phyloP scores from a whole-genome alignment of 2,329 filamentous ascomycete species.

The Epichloe elymi region DNA sequence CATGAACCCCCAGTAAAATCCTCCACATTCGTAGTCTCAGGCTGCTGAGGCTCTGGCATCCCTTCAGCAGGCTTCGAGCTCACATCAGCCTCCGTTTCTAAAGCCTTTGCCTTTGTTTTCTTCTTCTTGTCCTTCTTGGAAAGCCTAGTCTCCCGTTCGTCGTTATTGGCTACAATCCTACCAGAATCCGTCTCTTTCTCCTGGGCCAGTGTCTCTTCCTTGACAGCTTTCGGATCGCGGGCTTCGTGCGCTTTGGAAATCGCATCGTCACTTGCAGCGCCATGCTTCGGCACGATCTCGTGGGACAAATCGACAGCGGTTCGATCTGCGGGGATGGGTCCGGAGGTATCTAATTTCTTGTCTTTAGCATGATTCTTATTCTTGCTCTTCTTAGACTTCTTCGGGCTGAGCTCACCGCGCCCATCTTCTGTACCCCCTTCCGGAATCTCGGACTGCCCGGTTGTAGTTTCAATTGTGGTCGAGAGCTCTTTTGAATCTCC shows the following conservation, averaged over 20 bases:
- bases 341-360: constrained; percentile 16
- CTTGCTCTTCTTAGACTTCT: constrained; percentile 19
- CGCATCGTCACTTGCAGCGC: not conserved
- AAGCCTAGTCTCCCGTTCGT: constrained; percentile 4
- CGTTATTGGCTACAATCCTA: constrained; percentile 3
- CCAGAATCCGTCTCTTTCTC: constrained; percentile 2
- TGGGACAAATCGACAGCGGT: not conserved
- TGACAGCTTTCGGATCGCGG: not conserved
- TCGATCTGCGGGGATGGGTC: constrained; percentile 10
- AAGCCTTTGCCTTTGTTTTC: constrained; percentile 8
- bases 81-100: constrained; percentile 7
- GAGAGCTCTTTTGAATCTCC: constrained; percentile 7
- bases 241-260: not conserved
- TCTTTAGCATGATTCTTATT: constrained; percentile 22
- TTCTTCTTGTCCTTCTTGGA: constrained; percentile 22
- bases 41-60: constrained; percentile 5
- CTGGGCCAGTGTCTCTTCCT: not conserved
- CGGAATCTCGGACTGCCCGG: constrained; percentile 5
- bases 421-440: constrained; percentile 17
- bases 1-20: constrained; percentile 3
- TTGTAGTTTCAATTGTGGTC: constrained; percentile 2
- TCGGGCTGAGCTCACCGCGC: constrained; percentile 16
- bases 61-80: constrained; percentile 7
- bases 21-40: constrained; percentile 3
- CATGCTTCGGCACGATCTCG: not conserved